Base-by-base conservation (phyloP, 352 stramenopile genomes). In the Ophiocytium majus region DNA sequence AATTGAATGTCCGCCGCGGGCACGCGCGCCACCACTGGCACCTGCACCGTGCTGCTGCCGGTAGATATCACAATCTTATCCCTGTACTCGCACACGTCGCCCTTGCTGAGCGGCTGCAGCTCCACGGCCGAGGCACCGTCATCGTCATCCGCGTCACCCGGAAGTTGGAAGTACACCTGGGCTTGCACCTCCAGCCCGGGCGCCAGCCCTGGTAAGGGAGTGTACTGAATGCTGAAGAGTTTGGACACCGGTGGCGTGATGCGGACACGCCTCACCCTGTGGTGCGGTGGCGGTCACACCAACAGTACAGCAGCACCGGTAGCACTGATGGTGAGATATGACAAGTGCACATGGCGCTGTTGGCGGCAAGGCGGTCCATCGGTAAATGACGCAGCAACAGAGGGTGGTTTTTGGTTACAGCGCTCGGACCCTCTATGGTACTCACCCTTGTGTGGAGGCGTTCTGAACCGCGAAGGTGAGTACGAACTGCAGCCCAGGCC, bases 201-300 rank as follows among this genome's bases (percentile, higher is more conserved):
- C 10, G 64, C 64, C 64, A 76, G 31, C 5, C 64, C 64, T 17
- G 5, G 64, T 37, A 5, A 5, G 5, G 64, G 64, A 5, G 5
- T 17, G 64, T 76, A 76, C 31, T 76, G 5, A 10, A 76, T 10
- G 64, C 64, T 76, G 64, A 76, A 76, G 5, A 76, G 64, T 37
- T 76, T 76, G 31, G 64, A 76, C 34, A 10, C 31, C 17, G 64
- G 64, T 5, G 64, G 64, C 64, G 17, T 17, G 31, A 76, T 76
- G 5, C 64, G 64, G 5, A 76, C 64, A 10, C 64, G 31, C 64
- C 17, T 76, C 17, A 76, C 64, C 31, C 64, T 76, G 64, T 17
- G 31, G 34, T 66, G 28, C n/a, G n/a, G n/a, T n/a, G n/a, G n/a
- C n/a, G n/a, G n/a, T n/a, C n/a, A n/a, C n/a, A n/a, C n/a, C n/a